Base-by-base conservation (phyloP, 345 rosid species). In the Citrus mangshanensis region DNA sequence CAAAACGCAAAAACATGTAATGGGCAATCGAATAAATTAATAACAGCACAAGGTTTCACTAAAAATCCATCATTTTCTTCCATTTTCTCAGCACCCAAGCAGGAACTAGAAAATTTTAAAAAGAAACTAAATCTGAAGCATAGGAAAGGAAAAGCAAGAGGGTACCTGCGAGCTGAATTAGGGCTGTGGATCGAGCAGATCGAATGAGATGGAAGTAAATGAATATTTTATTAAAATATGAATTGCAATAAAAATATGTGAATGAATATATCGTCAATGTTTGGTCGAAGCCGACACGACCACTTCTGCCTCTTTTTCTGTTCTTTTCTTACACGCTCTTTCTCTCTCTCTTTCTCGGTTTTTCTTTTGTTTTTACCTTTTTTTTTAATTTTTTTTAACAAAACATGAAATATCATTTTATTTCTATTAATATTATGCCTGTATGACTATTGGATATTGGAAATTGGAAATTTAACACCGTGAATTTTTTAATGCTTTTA, bases 221-320 rank as follows among this genome's bases (percentile, higher is more conserved):
- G 67, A 58, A 70, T 37, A 34, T 25, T 30, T 1, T 24, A 27
- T 54, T 30, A 80, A 68, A 37, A 76, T 13, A 46, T 13, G 14
- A 13, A 46, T 3, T 46, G 51, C 79, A 73, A 79, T 73, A 78
- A 73, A 80, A 74, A 69, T 75, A 14, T 6, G 58, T 10, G 35
- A 73, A 77, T 19, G 59, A 77, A 81, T 46, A 78, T 68, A 85
- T 86, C 89, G 90, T 85, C 87, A 87, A 86, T 95, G 99, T 91
- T 90, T 81, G 95, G 97, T 92, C 87, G 96, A 90, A 92, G 97
- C 99, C 97, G 99, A 93, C 99, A 95, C 82, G 93, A 93, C 89
- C 89, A 87, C 75, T 80, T 81, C 84, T 83, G 85, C 87, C 84
- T 85, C 83, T 72, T 72, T 86, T 81, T 72, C 81, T 80, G 70